Base-by-base conservation (phyloP, 2,329 filamentous ascomycete species). In the Ilyonectria destructans region DNA sequence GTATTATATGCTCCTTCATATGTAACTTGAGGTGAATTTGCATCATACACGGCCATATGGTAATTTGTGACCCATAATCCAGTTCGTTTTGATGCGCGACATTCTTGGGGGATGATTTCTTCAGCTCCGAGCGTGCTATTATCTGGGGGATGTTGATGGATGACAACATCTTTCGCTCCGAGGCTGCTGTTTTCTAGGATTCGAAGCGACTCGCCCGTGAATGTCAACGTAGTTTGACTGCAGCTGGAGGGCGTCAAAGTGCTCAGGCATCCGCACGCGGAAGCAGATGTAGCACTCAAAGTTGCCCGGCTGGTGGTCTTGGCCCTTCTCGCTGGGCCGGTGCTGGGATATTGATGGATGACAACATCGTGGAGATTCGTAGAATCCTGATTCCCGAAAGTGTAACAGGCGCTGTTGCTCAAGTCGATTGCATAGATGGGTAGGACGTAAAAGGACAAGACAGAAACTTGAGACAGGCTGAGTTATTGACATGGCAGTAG, bases 231-330 rank as follows among this genome's bases (percentile, higher is more conserved):
- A 79, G 19, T 78, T 77, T 15, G 74, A 74, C 45, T 77, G 74
- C 4, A 77, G 75, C 62, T 83, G 81, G 17, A 80, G 72, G 63
- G 77, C 75, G 65, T 84, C 81, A 69, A 84, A 83, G 65, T 80
- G 76, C 46, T 80, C 78, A 5, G 82, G 81, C 3, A 75, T 74
- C 51, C 81, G 78, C n/a, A 84, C 81, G 2, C 80, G 78, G 67
- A 80, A 83, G 74, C 82, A 84, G 29, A 82, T 74, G 70, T 83
- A 83, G 70, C 82, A 84, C 66, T 83, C 82, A 51, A 82, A 80
- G 70, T 84, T 84, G 17, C 82, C 81, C 0, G 81, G 82, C 58
- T 79, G 76, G 66, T 82, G 80, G 52, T 80, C 77, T 55, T 77
- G 77, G 9, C 78, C 79, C 67, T 78, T 81, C 54, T 81, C 79